Percentiles rank a stretch among this genome's conserved stretches.
phyloP scores from a whole-genome alignment of 129 eudicot species.

The Chrysanthemum lavandulifolium region DNA sequence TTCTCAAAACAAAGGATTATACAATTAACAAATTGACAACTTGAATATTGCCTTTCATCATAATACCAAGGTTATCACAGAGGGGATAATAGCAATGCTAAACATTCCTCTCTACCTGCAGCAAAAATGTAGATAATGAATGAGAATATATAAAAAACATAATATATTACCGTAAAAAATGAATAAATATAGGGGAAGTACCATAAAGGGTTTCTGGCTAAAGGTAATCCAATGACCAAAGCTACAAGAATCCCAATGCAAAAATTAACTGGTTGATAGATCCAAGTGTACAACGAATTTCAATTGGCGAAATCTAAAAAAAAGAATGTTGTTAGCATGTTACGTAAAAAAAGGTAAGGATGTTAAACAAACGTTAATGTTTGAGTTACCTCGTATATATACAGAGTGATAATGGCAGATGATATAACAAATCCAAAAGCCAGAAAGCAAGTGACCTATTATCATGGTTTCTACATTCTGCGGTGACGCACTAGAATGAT shows the following conservation, averaged over 20 bases:
- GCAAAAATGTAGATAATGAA: constrained; percentile 8
- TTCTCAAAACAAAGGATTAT: no score
- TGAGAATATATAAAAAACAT: neutral
- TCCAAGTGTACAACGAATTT: constrained; percentile 94
- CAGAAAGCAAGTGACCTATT: constrained; percentile 84
- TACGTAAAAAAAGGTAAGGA: constrained; percentile 4
- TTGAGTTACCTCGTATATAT: constrained; percentile 49
- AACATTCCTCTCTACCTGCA: constrained; percentile 95
- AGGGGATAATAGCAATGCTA: constrained; percentile 75
- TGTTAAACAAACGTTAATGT: neutral
- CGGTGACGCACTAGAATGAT: constrained; percentile 65
- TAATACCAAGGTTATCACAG: constrained; percentile 27
- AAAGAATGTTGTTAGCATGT: constrained; percentile 24
- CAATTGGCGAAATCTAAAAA: constrained; percentile 88
- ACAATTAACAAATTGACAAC: no score
- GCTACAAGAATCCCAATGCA: constrained; percentile 94
- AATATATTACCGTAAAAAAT: neutral
- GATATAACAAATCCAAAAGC: constrained; percentile 92
- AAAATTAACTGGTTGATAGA: constrained; percentile 81
- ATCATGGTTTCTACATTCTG: constrained; percentile 66
- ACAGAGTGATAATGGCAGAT: constrained; percentile 77
- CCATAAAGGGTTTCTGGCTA: constrained; percentile 67
- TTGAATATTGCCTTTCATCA: no score
- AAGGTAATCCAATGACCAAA: constrained; percentile 84
- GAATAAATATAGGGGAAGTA: constrained; percentile 25